phyloP scores from a whole-genome alignment of 1,284 basidiomycete species.

The Marasmius oreades region DNA sequence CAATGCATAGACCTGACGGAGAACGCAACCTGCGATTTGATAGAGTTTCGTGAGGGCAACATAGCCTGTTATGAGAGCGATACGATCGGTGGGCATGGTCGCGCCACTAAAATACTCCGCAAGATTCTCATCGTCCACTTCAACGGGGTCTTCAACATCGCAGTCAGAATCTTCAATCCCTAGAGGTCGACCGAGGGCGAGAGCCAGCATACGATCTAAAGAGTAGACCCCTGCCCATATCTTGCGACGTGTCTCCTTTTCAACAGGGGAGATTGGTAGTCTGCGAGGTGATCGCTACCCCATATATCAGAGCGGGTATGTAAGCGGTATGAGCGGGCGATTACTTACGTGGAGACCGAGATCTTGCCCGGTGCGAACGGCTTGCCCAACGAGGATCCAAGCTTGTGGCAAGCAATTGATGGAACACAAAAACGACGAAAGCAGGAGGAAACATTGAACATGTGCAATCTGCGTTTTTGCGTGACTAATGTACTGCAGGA shows the following conservation, averaged over 20 bases:
- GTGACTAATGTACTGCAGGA: slow-evolving; percentile 85
- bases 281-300: slow-evolving; percentile 75
- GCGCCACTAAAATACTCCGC: slow-evolving; percentile 68
- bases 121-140: slow-evolving; percentile 76
- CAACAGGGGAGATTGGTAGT: slow-evolving; percentile 63
- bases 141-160: slow-evolving; percentile 77
- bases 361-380: slow-evolving; percentile 83
- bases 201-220: slow-evolving; percentile 85
- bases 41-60: slow-evolving; percentile 75
- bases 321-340: slow-evolving; percentile 1
- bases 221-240: slow-evolving; percentile 92
- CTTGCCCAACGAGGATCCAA: slow-evolving; percentile 87
- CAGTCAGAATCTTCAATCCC: slow-evolving; percentile 79
- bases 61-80: slow-evolving; percentile 77
- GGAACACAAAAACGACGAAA: slow-evolving; percentile 86
- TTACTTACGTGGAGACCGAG: slow-evolving; percentile 80
- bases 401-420: slow-evolving; percentile 89
- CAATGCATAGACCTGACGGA: slow-evolving; percentile 76
- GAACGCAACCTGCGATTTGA: slow-evolving; percentile 79
- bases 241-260: slow-evolving; percentile 85
- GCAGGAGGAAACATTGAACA: slow-evolving; percentile 83
- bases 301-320: slow-evolving; percentile 17
- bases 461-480: slow-evolving; percentile 78
- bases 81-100: slow-evolving; percentile 47
- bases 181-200: slow-evolving; percentile 79